Percentiles rank a stretch among this genome's conserved stretches.
Evolutionary conservation across 83 land plant species (phyloP).

Genomic region (Thuja plicata): DNA sequence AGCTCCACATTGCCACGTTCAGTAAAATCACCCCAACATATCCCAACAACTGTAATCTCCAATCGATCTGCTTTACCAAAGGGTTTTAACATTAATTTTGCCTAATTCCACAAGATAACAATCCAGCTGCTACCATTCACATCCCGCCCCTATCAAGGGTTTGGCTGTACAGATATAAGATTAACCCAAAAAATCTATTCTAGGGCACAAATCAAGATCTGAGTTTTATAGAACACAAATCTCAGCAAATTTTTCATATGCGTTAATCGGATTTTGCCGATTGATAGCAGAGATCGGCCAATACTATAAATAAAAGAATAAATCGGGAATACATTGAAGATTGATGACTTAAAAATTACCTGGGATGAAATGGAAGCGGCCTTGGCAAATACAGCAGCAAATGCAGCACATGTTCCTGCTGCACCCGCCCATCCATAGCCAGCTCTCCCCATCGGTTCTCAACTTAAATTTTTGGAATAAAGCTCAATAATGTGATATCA

Average conservation of each 20-base stretch:
- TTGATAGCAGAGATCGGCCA: neutral
- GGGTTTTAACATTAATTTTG: neutral
- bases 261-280: neutral
- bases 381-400: slow-evolving; percentile 88
- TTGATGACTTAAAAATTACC: slow-evolving; percentile 23
- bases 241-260: neutral
- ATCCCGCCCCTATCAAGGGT: neutral
- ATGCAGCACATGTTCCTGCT: slow-evolving; percentile 78
- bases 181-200: neutral
- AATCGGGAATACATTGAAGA: neutral
- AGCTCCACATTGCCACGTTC: slow-evolving; percentile 97
- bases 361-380: slow-evolving; percentile 36
- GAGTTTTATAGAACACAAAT: neutral
- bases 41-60: slow-evolving; percentile 42
- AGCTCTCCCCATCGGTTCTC: too few species aligned
- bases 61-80: slow-evolving; percentile 16
- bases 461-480: too few species aligned
- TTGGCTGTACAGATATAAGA: neutral
- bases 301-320: neutral
- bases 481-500: too few species aligned
- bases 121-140: neutral
- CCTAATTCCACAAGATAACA: neutral
- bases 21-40: slow-evolving; percentile 71
- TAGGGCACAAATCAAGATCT: neutral
- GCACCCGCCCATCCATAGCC: slow-evolving; percentile 74